These are phyloP conservation scores for Malania oleifera DNA, from an alignment of 164 flowering plant species.

Conservation along the genomic window DNA sequence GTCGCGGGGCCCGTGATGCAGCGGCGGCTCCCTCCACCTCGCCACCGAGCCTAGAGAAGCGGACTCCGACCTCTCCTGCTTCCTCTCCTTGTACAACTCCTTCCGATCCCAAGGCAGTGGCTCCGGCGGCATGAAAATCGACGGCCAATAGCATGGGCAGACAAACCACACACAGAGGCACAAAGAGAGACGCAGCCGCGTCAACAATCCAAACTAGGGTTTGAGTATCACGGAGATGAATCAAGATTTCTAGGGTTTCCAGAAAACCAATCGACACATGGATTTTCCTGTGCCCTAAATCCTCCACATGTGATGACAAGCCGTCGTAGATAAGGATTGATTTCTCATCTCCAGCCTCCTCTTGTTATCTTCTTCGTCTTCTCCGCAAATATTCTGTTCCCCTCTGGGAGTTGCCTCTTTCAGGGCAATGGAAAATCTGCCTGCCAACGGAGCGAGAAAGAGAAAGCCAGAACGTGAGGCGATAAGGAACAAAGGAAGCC, in stretches of 20 bases:
- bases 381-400: no score
- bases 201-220: constrained; percentile 1
- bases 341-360: constrained; percentile 2
- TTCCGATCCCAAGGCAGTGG: constrained; percentile 86
- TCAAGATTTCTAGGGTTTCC: constrained; percentile 5
- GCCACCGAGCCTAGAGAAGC: constrained; percentile 6
- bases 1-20: constrained; percentile 38
- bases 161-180: neutral
- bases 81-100: constrained; percentile 77
- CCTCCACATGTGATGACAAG: neutral
- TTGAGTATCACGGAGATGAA: no score
- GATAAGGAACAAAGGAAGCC: constrained; percentile 34
- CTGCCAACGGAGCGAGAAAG: constrained; percentile 19
- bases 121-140: constrained; percentile 89
- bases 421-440: constrained; percentile 6
- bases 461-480: constrained; percentile 34
- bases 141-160: constrained; percentile 37
- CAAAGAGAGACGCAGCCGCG: constrained; percentile 7
- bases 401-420: neutral
- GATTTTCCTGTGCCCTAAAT: constrained; percentile 16
- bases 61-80: constrained; percentile 51
- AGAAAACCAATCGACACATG: constrained; percentile 8
- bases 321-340: neutral
- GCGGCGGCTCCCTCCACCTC: constrained; percentile 43
- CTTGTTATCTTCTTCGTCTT: constrained; percentile 1